Evolutionary conservation across 306 rosid species (phyloP).

Genomic region (Quercus parvula): DNA sequence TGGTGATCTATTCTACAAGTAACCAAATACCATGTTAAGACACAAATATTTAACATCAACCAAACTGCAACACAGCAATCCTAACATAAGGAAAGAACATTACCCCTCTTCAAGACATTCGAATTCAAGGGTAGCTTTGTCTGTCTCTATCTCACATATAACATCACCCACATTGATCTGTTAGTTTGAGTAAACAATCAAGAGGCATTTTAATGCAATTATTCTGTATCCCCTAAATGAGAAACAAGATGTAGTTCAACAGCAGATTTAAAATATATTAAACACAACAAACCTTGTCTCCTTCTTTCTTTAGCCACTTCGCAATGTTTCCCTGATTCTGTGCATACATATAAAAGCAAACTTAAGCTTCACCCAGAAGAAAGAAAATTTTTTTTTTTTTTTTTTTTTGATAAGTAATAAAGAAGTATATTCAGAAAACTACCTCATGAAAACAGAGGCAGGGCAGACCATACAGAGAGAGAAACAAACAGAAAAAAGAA

Average conservation of each 20-base stretch:
- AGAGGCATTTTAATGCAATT: neutral
- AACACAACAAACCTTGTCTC: constrained; percentile 84
- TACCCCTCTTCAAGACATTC: constrained; percentile 98
- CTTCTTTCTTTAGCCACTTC: constrained; percentile 90
- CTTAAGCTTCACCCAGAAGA: constrained; percentile 18
- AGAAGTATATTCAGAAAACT: no score
- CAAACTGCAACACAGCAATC: neutral
- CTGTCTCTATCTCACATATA: constrained; percentile 97
- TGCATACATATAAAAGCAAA: constrained; percentile 11
- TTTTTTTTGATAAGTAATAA: no score
- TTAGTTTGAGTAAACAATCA: constrained; percentile 23
- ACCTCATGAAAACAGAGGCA: no score
- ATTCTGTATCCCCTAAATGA: neutral
- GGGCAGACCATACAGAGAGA: no score
- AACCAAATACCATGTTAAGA: neutral
- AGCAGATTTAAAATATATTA: constrained; percentile 7
- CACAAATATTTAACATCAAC: neutral
- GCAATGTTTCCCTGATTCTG: constrained; percentile 94
- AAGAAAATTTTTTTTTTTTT: constrained; percentile 20
- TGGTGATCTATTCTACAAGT: neutral
- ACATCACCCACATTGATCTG: constrained; percentile 98
- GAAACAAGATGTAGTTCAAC: neutral
- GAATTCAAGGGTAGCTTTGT: constrained; percentile 95
- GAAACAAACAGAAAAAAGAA: no score
- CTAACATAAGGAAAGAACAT: constrained; percentile 30